Evolutionary conservation across 805 yeast species (phyloP), one percentile per base, ranked within the genome.

Genomic region (Sporopachydermia quercuum): DNA sequence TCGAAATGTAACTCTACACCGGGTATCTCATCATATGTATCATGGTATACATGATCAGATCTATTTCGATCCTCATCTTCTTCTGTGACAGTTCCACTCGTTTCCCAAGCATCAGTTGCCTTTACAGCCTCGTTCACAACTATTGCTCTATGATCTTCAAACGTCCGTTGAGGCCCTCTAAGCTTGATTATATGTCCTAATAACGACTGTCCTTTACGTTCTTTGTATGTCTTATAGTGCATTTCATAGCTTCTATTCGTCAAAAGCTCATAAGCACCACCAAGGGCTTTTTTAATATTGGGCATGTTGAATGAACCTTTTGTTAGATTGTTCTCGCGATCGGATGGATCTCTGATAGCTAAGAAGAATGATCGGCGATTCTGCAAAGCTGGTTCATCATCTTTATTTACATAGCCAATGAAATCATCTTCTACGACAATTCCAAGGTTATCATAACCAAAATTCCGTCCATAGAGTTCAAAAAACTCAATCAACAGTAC

Each of bases 311-410:
- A 84, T 1, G 94, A 76, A 3, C 95, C 83, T 48, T 94, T 66
- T 37, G 91, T 76, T 37, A 89, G 78, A 54, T 89, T 89, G 52
- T 89, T 89, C n/a, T 62, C 46, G 2, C 76, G 63, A 51, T 87
- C 96, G 38, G 79, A 77, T 1, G 97, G 97, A 53, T 89, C 97
- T 56, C 81, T 89, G 19, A 89, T 81, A 1, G 85, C 78, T 34
- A 86, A 57, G 1, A 81, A 57, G 53, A 76, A 83, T 30, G 73
- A 66, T 40, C 76, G 68, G 4, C 63, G 40, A 35, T 76, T 61
- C 39, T 68, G 65, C 45, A 80, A 51, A 33, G 60, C 66, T 3
- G 71, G 71, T 53, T 74, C 64, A 6, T 61, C 52, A n/a, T 61
- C 53, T 52, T 85, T 86, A 37, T 65, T 57, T 42, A 81, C 50